Evolutionary conservation across 768 basidiomycete genomes (phyloP).

Genomic region (Boletus edulis): DNA sequence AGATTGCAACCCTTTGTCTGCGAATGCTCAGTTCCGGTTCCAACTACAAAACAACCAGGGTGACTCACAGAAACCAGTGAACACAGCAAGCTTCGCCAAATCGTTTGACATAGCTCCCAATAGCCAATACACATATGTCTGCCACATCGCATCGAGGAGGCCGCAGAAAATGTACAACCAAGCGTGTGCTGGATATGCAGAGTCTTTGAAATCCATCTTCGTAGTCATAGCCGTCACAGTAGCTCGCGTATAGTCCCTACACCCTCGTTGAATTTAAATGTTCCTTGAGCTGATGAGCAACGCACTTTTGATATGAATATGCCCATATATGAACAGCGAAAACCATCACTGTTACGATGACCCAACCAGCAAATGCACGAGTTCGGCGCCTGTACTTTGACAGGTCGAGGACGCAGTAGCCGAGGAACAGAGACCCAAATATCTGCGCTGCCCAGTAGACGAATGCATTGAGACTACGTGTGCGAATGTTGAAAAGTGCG

Average conservation of each 20-base stretch:
- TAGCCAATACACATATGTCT: conserved; percentile 78
- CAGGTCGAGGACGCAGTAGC: conserved; percentile 59
- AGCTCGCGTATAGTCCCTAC: conserved; percentile 58
- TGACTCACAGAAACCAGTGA: conserved; percentile 76
- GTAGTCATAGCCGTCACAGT: conserved; percentile 32
- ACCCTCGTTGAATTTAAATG: not conserved
- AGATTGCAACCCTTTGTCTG: conserved; percentile 74
- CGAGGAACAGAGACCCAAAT: conserved; percentile 69
- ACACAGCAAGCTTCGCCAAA: conserved; percentile 73
- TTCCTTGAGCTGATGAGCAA: conserved; percentile 1
- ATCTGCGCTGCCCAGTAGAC: conserved; percentile 83
- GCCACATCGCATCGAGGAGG: conserved; percentile 81
- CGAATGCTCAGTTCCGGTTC: conserved; percentile 1
- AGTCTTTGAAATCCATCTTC: conserved; percentile 61
- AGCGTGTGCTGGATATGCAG: conserved; percentile 51
- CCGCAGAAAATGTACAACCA: conserved; percentile 73
- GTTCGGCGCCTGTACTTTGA: conserved; percentile 53
- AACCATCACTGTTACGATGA: conserved; percentile 56
- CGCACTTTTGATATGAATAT: conserved; percentile 71
- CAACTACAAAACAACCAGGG: not conserved
- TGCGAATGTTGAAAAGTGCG: conserved; percentile 78
- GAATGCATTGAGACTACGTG: conserved; percentile 72
- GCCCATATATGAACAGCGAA: conserved; percentile 74
- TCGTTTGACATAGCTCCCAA: conserved; percentile 88
- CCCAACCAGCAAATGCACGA: conserved; percentile 73